These are phyloP conservation scores for Gremmenia infestans DNA, from an alignment of 2,329 filamentous ascomycete genomes.

Conservation along the genomic window DNA sequence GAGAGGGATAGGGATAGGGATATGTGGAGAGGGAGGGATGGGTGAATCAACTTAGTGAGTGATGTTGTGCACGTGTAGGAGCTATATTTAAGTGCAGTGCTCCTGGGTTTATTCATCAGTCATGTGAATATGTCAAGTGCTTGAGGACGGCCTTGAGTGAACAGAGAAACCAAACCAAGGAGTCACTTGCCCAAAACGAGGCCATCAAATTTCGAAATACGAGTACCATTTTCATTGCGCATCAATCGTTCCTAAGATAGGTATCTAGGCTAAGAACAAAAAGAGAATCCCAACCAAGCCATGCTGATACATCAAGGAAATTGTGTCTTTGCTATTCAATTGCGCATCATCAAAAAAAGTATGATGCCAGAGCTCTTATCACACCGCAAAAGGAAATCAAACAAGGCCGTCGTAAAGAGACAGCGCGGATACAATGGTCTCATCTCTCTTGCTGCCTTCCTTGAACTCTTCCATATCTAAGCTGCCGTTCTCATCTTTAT, in stretches of 20 bases:
- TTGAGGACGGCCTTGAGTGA: too few species aligned
- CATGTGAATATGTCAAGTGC: too few species aligned
- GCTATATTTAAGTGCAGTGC: too few species aligned
- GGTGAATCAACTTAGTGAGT: too few species aligned
- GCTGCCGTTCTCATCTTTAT: slow-evolving; percentile 98
- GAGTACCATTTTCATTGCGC: background rate
- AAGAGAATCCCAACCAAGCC: slow-evolving; percentile 7
- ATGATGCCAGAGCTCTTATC: background rate
- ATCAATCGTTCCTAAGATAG: background rate
- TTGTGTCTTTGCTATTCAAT: background rate
- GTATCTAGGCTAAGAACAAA: slow-evolving; percentile 4
- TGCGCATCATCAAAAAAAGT: background rate
- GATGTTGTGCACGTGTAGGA: too few species aligned
- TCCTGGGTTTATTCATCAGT: too few species aligned
- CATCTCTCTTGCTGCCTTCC: slow-evolving; percentile 96
- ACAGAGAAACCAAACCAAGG: too few species aligned
- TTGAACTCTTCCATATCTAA: slow-evolving; percentile 98
- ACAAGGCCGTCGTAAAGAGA: slow-evolving; percentile 96
- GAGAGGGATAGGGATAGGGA: too few species aligned
- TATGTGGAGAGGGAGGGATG: too few species aligned
- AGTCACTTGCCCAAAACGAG: too few species aligned
- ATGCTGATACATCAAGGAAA: slow-evolving; percentile 4
- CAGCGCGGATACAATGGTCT: slow-evolving; percentile 95
- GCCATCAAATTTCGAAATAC: too few species aligned
- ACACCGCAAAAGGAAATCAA: slow-evolving; percentile 37